A percentile compares a stretch with the other conserved stretches of the same genome.
These are phyloP conservation scores for Paraphoma chrysanthemicola DNA, from an alignment of 2,329 filamentous ascomycete species.

Conservation along the genomic window DNA sequence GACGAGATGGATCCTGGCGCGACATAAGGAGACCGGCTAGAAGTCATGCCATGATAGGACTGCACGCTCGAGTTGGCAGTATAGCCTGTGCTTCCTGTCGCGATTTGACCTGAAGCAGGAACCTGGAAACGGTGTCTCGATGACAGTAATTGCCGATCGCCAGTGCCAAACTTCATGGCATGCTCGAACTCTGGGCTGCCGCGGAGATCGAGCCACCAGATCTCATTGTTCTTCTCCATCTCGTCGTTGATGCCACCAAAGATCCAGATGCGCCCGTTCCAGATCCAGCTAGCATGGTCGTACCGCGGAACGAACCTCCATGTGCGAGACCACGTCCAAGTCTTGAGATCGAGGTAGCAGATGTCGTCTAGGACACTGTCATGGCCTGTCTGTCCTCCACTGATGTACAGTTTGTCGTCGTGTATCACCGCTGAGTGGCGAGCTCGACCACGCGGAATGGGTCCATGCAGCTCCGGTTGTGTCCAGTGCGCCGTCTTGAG, in stretches of 20 bases:
- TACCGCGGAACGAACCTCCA: conserved; percentile 97
- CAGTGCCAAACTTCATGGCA: conserved; percentile 64
- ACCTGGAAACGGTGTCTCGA: conserved; percentile 40
- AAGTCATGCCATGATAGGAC: conserved; percentile 55
- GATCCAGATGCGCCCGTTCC: conserved; percentile 92
- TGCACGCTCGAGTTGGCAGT: conserved; percentile 75
- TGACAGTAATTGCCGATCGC: conserved; percentile 49
- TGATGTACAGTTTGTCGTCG: conserved; percentile 94
- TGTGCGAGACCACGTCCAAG: conserved; percentile 94
- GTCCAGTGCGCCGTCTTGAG: conserved; percentile 95
- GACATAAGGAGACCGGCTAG: conserved; percentile 56
- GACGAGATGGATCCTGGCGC: conserved; percentile 87
- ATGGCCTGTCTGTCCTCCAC: conserved; percentile 93
- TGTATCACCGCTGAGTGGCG: conserved; percentile 93
- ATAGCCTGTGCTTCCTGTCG: conserved; percentile 61
- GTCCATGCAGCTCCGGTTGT: conserved; percentile 84
- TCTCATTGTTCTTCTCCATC: conserved; percentile 94
- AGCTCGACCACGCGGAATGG: conserved; percentile 86
- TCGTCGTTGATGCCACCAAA: conserved; percentile 94
- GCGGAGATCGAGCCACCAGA: conserved; percentile 97
- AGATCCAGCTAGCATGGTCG: conserved; percentile 94
- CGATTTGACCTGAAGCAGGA: conserved; percentile 38
- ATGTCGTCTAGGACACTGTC: conserved; percentile 96
- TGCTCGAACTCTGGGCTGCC: conserved; percentile 85
- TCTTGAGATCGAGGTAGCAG: conserved; percentile 95